Evolutionary conservation across 2,329 filamentous ascomycete genomes (phyloP), one percentile per base, ranked within the genome.

Genomic region (Fusarium nodosum): DNA sequence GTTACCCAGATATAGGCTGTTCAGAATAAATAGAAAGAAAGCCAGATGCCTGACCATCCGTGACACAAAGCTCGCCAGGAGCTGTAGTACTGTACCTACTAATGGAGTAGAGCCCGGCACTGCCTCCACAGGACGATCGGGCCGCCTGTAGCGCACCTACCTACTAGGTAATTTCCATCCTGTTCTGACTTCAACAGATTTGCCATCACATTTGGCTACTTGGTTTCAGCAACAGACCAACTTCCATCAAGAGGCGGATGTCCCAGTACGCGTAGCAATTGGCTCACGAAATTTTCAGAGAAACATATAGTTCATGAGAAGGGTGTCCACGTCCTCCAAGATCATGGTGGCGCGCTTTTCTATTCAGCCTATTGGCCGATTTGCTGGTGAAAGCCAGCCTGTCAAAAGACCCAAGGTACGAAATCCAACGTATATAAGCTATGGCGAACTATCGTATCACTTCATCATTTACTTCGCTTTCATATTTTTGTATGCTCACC

Each of bases 331-430:
- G 18, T 28, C 31, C 20, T 47, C 24, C 30, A 50, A 26, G 33
- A 36, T 34, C 44, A 79, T 79, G 77, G 51, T 77, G 11, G 63
- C 76, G n/a, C 71, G 62, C 46, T 94, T 93, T 77, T 79, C 88
- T 26, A 87, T 94, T 64, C 87, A 91, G 72, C 91, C 92, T n/a
- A 81, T 92, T 56, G 82, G 85, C 60, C 88, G 90, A 50, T 95
- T 95, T 77, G 82, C 82, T 41, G 90, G 90, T 59, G 83, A 84
- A 50, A 91, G 88, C 75, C 88, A 92, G 64, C 85, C 91, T 5
- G 90, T 97, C 64, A 90, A 90, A 76, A 85, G 93, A 70, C 93
- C 93, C 22, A 93, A 87, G 82, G 92, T 91, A 79, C 74, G 80
- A 69, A 45, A 34, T 28, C 26, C 18, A 39, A 26, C 13, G 13